A percentile compares a stretch with the other conserved stretches of the same genome.
phyloP scores from a whole-genome alignment of 352 stramenopile genomes.

The Phytophthora brassicae region DNA sequence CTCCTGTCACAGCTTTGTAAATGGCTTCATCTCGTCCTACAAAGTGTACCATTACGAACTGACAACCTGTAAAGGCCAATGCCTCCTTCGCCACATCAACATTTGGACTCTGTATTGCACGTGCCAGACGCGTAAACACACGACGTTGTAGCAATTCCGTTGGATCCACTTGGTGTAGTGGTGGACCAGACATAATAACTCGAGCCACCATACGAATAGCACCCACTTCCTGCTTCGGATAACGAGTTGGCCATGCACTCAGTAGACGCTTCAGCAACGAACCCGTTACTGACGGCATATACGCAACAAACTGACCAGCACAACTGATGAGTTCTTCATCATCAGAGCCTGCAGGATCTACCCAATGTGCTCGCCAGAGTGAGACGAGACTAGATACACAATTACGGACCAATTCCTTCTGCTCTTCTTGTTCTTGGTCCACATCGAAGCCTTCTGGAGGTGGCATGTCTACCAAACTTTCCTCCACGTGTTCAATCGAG shows the following conservation, averaged over 20 bases:
- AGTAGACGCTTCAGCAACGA: conserved; percentile 59
- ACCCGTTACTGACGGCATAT: conserved; percentile 61
- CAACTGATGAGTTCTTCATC: conserved; percentile 84
- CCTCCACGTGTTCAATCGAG: conserved; percentile 77
- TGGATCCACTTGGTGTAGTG: conserved; percentile 48
- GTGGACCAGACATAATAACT: conserved; percentile 81
- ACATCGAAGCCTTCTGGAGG: conserved; percentile 24
- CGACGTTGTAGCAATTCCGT: conserved; percentile 36
- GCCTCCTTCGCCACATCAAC: conserved; percentile 79
- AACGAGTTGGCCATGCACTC: conserved; percentile 62
- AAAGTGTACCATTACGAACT: conserved; percentile 82
- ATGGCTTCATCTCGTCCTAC: conserved; percentile 61
- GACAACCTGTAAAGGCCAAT: conserved; percentile 79
- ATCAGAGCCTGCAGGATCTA: conserved; percentile 73
- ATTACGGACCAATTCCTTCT: conserved; percentile 65
- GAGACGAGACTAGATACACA: conserved; percentile 64
- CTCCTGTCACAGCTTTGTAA: conserved; percentile 63
- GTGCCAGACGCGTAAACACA: conserved; percentile 64
- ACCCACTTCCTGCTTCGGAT: conserved; percentile 68
- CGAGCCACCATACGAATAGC: conserved; percentile 83
- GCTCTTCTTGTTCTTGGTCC: conserved; percentile 25
- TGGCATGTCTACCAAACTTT: conserved; percentile 24
- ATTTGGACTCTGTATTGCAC: conserved; percentile 58
- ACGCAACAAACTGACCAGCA: conserved; percentile 84
- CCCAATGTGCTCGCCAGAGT: conserved; percentile 77